These are phyloP conservation scores for Loxodes magnus DNA, from an alignment of 73 alveolate species.

Conservation along the genomic window DNA sequence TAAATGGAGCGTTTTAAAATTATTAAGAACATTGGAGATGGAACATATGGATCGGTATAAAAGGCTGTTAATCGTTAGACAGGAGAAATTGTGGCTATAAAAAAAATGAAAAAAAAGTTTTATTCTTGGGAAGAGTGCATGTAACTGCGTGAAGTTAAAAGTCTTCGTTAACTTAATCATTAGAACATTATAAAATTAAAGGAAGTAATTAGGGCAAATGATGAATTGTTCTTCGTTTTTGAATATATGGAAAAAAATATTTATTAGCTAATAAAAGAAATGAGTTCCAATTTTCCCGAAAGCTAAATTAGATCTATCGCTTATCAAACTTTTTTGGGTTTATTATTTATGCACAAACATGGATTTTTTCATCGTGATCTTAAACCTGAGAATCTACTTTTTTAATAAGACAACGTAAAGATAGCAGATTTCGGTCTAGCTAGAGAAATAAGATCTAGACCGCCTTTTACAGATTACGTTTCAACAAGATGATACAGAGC, in stretches of 20 bases:
- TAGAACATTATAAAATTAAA: slow-evolving; percentile 82
- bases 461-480: slow-evolving; percentile 96
- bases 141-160: slow-evolving; percentile 85
- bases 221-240: slow-evolving; percentile 78
- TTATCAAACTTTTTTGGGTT: slow-evolving; percentile 76
- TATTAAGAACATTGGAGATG: slow-evolving; percentile 78
- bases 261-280: slow-evolving; percentile 38
- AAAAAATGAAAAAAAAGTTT: slow-evolving; percentile 79
- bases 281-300: slow-evolving; percentile 59
- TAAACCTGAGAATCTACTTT: slow-evolving; percentile 70
- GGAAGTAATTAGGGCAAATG: slow-evolving; percentile 79
- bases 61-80: slow-evolving; percentile 62
- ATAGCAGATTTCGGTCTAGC: slow-evolving; percentile 98
- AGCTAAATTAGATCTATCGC: slow-evolving; percentile 64
- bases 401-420: slow-evolving; percentile 78
- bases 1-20: slow-evolving; percentile 83
- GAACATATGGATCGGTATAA: slow-evolving; percentile 88
- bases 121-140: slow-evolving; percentile 92
- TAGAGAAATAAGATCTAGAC: slow-evolving; percentile 86
- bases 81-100: slow-evolving; percentile 88
- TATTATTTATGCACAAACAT: slow-evolving; percentile 88
- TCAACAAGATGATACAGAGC: slow-evolving; percentile 97
- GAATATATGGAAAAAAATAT: slow-evolving; percentile 80
- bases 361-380: slow-evolving; percentile 93
- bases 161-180: slow-evolving; percentile 79